phyloP scores from a whole-genome alignment of 106 monocot species.

The Platanthera zijinensis region DNA sequence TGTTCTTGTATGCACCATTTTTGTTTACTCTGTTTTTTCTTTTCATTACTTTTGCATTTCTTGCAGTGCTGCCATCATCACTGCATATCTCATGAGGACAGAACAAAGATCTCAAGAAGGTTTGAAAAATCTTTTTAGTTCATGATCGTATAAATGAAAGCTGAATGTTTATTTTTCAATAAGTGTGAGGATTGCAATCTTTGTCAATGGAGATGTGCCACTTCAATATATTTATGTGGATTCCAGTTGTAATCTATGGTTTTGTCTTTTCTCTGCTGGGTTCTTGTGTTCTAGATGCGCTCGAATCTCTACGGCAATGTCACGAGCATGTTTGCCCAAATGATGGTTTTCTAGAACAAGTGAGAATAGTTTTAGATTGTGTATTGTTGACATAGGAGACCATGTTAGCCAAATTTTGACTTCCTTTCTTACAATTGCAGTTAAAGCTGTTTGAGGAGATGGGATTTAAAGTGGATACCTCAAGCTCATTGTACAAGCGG shows the following conservation, averaged over 20 bases:
- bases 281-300: slow-evolving; percentile 59
- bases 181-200: not conserved
- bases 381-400: not conserved
- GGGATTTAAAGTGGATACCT: slow-evolving; percentile 80
- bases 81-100: slow-evolving; percentile 90
- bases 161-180: not conserved
- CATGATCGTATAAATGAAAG: not conserved
- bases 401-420: slow-evolving; percentile 6
- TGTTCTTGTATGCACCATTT: not conserved
- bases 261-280: not conserved
- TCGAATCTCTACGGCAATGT: slow-evolving; percentile 56
- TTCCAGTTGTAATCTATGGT: not conserved
- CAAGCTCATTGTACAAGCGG: slow-evolving; percentile 68
- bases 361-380: slow-evolving; percentile 16
- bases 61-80: slow-evolving; percentile 90
- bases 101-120: slow-evolving; percentile 91
- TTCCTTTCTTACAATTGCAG: slow-evolving; percentile 32
- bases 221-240: not conserved
- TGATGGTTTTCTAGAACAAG: slow-evolving; percentile 98
- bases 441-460: slow-evolving; percentile 91
- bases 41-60: slow-evolving; percentile 20
- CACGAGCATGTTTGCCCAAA: slow-evolving; percentile 71
- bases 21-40: not conserved
- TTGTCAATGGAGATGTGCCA: not conserved
- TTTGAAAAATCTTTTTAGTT: slow-evolving; percentile 23